phyloP scores from a whole-genome alignment of 768 basidiomycete species.

The Lactifluus pinguis region DNA sequence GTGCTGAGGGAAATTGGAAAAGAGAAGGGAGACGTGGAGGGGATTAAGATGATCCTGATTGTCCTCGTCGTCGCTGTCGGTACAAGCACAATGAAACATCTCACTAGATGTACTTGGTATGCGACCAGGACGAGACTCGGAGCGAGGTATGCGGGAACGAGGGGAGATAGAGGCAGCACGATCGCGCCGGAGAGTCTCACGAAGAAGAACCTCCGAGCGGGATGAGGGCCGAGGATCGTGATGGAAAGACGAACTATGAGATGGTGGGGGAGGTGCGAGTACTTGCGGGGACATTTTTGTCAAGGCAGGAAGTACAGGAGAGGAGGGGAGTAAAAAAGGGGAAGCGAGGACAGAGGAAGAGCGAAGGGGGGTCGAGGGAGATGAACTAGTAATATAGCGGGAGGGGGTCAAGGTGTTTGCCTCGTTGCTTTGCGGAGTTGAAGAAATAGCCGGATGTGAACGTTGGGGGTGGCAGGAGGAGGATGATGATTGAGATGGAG shows the following conservation, averaged over 20 bases:
- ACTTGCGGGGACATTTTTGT: constrained; percentile 29
- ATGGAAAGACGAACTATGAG: constrained; percentile 16
- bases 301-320: constrained; percentile 28
- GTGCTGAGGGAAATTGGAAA: constrained; percentile 9
- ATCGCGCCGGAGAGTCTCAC: constrained; percentile 44
- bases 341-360: constrained; percentile 1
- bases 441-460: constrained; percentile 2
- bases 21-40: constrained; percentile 25
- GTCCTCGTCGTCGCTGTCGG: constrained; percentile 24
- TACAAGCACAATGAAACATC: constrained; percentile 19
- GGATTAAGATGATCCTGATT: constrained; percentile 26
- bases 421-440: constrained; percentile 17
- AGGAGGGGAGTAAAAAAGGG: constrained; percentile 14
- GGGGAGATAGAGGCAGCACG: constrained; percentile 27
- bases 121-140: constrained; percentile 8
- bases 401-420: constrained; percentile 12
- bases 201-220: constrained; percentile 46
- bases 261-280: constrained; percentile 21
- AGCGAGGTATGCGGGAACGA: constrained; percentile 17
- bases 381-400: constrained; percentile 12
- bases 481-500: constrained; percentile 2
- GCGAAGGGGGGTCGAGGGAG: constrained; percentile 9
- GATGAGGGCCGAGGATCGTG: constrained; percentile 33
- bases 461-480: background rate
- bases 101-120: constrained; percentile 12